These are phyloP conservation scores for Apophysomyces trapeziformis DNA, from an alignment of 371 early-diverging fungal species.

Conservation along the genomic window DNA sequence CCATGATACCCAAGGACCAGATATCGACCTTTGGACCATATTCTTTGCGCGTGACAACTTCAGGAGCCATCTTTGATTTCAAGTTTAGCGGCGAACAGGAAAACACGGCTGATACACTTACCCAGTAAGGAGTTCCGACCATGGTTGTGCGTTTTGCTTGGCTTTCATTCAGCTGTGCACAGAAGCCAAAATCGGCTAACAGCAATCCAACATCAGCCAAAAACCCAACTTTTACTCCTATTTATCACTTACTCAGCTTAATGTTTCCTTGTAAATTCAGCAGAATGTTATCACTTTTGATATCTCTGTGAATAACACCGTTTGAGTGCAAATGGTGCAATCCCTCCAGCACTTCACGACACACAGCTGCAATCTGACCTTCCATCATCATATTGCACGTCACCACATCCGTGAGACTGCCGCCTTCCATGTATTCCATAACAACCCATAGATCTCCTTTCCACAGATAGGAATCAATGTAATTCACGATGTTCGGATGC, in stretches of 20 bases:
- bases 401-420: slow-evolving; percentile 91
- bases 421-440: slow-evolving; percentile 99
- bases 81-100: background rate
- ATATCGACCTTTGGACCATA: slow-evolving; percentile 95
- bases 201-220: background rate
- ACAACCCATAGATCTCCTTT: slow-evolving; percentile 92
- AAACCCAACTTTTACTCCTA: background rate
- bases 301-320: slow-evolving; percentile 97
- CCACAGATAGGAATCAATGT: slow-evolving; percentile 90
- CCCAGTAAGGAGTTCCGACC: slow-evolving; percentile 94
- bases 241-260: slow-evolving; percentile 77
- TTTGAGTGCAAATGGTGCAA: slow-evolving; percentile 92
- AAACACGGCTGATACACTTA: slow-evolving; percentile 12
- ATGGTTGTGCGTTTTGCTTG: slow-evolving; percentile 86
- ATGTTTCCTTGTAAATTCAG: slow-evolving; percentile 87
- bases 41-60: slow-evolving; percentile 91
- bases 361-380: slow-evolving; percentile 94
- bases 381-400: slow-evolving; percentile 93
- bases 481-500: slow-evolving; percentile 97
- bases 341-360: slow-evolving; percentile 89
- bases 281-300: slow-evolving; percentile 97
- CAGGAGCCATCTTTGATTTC: slow-evolving; percentile 84
- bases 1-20: slow-evolving; percentile 98
- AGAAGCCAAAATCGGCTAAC: slow-evolving; percentile 96
- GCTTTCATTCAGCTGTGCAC: slow-evolving; percentile 86